These are phyloP conservation scores for Pyrenophora graminea DNA, from an alignment of 2,329 filamentous ascomycete species.

Conservation along the genomic window DNA sequence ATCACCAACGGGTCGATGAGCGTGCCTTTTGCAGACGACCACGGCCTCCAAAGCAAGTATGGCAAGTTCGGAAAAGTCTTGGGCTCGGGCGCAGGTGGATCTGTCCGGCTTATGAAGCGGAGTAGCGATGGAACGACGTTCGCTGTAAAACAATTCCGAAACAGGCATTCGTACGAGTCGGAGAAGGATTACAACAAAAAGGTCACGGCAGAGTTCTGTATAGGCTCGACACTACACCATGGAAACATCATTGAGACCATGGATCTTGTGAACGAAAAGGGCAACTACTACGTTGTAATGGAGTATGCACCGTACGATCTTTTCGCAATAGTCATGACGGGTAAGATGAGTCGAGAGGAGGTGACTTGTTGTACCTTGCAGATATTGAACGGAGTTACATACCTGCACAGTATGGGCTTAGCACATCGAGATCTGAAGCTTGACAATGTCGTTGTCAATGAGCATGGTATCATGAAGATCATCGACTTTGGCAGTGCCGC, in stretches of 20 bases:
- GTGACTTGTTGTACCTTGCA: constrained; percentile 90
- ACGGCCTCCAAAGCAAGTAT: constrained; percentile 87
- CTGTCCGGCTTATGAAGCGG: constrained; percentile 90
- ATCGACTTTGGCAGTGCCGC: constrained; percentile 98
- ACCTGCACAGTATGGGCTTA: constrained; percentile 91
- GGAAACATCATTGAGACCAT: constrained; percentile 98
- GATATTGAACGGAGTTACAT: constrained; percentile 91
- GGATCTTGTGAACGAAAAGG: constrained; percentile 93
- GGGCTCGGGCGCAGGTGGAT: constrained; percentile 91
- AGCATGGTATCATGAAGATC: constrained; percentile 97
- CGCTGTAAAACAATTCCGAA: constrained; percentile 94
- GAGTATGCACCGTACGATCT: constrained; percentile 95
- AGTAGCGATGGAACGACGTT: constrained; percentile 92
- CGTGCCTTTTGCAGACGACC: constrained; percentile 91
- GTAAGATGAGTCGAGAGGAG: constrained; percentile 92
- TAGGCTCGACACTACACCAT: constrained; percentile 94
- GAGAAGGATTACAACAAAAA: constrained; percentile 98
- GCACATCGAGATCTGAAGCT: constrained; percentile 94
- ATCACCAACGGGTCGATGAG: constrained; percentile 36
- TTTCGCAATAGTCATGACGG: constrained; percentile 98
- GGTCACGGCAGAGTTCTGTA: constrained; percentile 96
- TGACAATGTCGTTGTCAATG: constrained; percentile 97
- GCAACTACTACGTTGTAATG: constrained; percentile 98
- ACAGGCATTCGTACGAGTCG: constrained; percentile 88
- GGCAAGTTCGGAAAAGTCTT: constrained; percentile 94